phyloP scores from a whole-genome alignment of 805 yeast genomes.

The Metschnikowia shivogae region DNA sequence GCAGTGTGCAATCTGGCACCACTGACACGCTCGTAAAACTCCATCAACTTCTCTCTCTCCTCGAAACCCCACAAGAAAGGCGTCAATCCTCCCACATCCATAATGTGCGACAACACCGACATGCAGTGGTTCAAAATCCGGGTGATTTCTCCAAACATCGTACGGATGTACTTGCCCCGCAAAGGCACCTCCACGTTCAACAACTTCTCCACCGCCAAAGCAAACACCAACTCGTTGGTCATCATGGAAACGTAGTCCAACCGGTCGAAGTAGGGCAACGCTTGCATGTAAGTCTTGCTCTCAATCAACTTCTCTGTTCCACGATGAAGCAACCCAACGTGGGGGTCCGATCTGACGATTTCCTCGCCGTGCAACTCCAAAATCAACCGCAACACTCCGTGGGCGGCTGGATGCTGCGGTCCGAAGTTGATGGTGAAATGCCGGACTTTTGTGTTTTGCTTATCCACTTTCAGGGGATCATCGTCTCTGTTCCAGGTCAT shows the following conservation, averaged over 20 bases:
- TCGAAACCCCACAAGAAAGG: conserved; percentile 94
- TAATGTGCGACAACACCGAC: conserved; percentile 83
- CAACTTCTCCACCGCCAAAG: conserved; percentile 80
- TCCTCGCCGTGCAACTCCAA: conserved; percentile 87
- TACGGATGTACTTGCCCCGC: conserved; percentile 80
- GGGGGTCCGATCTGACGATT: conserved; percentile 83
- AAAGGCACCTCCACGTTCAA: conserved; percentile 80
- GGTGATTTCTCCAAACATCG: conserved; percentile 83
- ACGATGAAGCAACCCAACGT: conserved; percentile 81
- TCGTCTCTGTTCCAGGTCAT: conserved; percentile 43
- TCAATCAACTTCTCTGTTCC: conserved; percentile 89
- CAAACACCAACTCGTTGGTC: conserved; percentile 84
- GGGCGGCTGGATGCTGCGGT: conserved; percentile 95
- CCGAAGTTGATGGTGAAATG: conserved; percentile 90
- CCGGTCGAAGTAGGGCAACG: conserved; percentile 84
- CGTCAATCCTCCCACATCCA: conserved; percentile 93
- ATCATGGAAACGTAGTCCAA: conserved; percentile 83
- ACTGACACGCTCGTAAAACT: conserved; percentile 83
- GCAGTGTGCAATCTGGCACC: conserved; percentile 90
- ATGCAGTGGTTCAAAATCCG: conserved; percentile 79
- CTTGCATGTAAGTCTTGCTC: conserved; percentile 81
- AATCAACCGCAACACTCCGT: conserved; percentile 84
- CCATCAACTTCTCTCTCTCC: conserved; percentile 91
- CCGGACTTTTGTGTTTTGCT: conserved; percentile 57
- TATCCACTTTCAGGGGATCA: conserved; percentile 39